Conservation (phyloP, 176 grass and related monocot genomes). For the Calamus simplicifolius region DNA sequence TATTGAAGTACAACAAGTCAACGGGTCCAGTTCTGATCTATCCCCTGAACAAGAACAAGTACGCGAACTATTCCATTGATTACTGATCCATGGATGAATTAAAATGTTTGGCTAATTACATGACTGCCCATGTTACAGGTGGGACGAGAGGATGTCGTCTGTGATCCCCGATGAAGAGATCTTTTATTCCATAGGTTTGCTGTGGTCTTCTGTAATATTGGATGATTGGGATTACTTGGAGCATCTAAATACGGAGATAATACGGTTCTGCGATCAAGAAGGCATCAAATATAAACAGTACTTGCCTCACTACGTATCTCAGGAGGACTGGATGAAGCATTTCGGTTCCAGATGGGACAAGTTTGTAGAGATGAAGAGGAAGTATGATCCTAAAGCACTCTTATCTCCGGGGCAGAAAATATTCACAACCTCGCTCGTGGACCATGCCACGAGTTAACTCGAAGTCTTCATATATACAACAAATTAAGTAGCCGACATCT, state of each 20-base stretch:
- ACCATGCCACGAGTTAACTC: no score
- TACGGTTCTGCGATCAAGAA: conserved; percentile 34
- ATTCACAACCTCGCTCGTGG: conserved; percentile 20
- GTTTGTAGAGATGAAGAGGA: conserved; percentile 38
- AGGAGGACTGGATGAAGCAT: conserved; percentile 55
- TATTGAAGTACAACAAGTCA: conserved; percentile 28
- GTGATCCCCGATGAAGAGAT: conserved; percentile 46
- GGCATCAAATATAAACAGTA: conserved; percentile 51
- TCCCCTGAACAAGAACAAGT: conserved; percentile 66
- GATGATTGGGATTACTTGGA: conserved; percentile 29
- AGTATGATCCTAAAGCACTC: conserved; percentile 58
- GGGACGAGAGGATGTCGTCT: conserved; percentile 42
- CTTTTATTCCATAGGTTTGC: conserved; percentile 61
- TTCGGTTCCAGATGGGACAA: conserved; percentile 48
- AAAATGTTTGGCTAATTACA: no score
- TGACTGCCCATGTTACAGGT: conserved; percentile 15
- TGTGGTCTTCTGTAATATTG: conserved; percentile 26
- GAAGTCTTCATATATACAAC: no score
- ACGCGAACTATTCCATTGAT: conserved; percentile 5
- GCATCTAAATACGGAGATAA: conserved; percentile 46
- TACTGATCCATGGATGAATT: no score
- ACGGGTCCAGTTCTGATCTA: conserved; percentile 48
- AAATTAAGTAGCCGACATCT: no score
- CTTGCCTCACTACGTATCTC: conserved; percentile 38
- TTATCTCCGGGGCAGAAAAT: conserved; percentile 58